Conservation (phyloP, 208 protist genomes). For the Leishmania mexicana region DNA sequence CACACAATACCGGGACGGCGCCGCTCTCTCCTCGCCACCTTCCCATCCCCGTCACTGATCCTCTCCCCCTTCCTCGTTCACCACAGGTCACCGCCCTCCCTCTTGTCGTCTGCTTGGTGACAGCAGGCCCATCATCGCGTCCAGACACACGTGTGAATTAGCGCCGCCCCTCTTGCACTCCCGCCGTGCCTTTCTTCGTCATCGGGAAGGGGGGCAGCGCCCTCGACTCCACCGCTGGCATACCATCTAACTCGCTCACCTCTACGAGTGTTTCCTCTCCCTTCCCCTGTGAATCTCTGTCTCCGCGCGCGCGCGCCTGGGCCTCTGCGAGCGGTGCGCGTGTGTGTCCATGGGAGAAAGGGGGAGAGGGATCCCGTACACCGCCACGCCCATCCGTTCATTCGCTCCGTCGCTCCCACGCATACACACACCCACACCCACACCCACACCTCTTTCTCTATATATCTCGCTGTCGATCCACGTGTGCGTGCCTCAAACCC, state of each 20-base stretch:
- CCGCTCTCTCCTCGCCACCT: not conserved
- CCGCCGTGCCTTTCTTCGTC: not conserved
- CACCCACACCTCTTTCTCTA: too few relatives aligned
- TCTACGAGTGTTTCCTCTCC: not conserved
- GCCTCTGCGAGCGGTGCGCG: not conserved
- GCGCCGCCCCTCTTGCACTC: not conserved
- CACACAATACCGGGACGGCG: not conserved
- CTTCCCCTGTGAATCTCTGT: not conserved
- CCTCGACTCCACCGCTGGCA: not conserved
- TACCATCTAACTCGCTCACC: too few relatives aligned
- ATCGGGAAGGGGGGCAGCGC: not conserved
- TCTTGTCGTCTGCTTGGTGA: not conserved
- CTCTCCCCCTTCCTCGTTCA: not conserved
- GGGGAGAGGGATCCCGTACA: not conserved
- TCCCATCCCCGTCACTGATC: not conserved
- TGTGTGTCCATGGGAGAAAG: not conserved
- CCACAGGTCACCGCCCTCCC: not conserved
- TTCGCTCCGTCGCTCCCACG: too few relatives aligned
- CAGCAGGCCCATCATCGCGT: not conserved
- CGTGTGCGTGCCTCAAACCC: not conserved
- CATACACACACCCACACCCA: not conserved
- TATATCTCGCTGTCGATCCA: too few relatives aligned
- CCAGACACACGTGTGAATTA: not conserved
- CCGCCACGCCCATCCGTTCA: not conserved
- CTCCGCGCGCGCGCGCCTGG: not conserved